These are phyloP conservation scores for Ganoderma sinense DNA, from an alignment of 1,284 basidiomycete genomes.

Conservation along the genomic window DNA sequence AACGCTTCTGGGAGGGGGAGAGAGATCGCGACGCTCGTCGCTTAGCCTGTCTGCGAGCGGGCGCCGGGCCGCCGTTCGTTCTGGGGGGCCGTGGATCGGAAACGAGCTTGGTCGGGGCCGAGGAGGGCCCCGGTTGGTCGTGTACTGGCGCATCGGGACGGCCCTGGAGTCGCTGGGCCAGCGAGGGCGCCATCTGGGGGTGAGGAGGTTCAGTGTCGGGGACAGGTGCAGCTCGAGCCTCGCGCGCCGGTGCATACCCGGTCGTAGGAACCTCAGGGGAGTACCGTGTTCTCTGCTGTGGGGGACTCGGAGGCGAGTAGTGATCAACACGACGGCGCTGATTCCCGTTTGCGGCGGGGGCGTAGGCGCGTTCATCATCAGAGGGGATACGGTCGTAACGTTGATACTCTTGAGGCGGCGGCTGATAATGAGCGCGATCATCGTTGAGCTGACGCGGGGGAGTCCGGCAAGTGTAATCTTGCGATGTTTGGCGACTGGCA, in stretches of 20 bases:
- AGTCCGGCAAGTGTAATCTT: neutral
- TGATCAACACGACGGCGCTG: neutral
- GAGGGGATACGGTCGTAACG: neutral
- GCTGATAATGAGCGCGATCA: neutral
- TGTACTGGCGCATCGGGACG: neutral
- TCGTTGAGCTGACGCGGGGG: neutral
- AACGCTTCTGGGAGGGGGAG: neutral
- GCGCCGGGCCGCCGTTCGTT: neutral
- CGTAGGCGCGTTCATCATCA: neutral
- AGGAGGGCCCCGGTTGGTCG: neutral
- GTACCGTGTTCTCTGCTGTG: neutral
- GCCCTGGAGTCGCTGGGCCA: neutral
- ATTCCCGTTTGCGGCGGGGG: neutral
- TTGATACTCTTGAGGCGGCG: neutral
- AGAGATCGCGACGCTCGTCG: neutral
- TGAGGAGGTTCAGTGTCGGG: conserved; percentile 20
- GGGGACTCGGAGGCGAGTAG: neutral
- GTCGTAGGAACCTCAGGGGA: neutral
- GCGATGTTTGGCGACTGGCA: neutral
- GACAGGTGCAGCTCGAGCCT: neutral
- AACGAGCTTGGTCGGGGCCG: neutral
- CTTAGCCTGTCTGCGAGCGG: conserved; percentile 4
- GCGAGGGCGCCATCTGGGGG: conserved; percentile 18
- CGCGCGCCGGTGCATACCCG: conserved; percentile 23
- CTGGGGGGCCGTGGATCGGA: neutral